Evolutionary conservation across 306 rosid genomes (phyloP).

Genomic region (Cicer chorassanicum): DNA sequence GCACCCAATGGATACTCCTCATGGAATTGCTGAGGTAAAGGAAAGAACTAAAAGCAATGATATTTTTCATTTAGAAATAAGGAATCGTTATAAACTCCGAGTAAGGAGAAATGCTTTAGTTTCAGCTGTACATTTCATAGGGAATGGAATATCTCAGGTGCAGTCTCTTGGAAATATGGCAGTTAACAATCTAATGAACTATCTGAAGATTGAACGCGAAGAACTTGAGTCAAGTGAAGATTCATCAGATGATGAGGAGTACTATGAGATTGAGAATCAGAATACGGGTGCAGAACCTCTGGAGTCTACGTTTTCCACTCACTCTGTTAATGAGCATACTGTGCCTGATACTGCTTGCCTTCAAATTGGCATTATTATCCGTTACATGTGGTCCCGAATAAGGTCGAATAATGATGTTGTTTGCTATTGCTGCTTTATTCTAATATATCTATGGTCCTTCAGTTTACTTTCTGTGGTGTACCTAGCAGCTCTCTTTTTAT

Average conservation of each 20-base stretch:
- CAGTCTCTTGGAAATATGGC: constrained; percentile 85
- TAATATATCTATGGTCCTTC: constrained; percentile 85
- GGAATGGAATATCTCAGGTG: constrained; percentile 83
- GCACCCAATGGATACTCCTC: constrained; percentile 52
- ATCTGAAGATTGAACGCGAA: constrained; percentile 67
- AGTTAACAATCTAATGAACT: constrained; percentile 69
- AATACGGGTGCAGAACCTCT: constrained; percentile 55
- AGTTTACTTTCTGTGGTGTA: constrained; percentile 86
- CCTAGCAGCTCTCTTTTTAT: constrained; percentile 81
- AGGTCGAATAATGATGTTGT: constrained; percentile 87
- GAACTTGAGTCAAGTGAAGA: constrained; percentile 60
- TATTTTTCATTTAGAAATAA: constrained; percentile 48
- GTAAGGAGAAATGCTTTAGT: constrained; percentile 65
- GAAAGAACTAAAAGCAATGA: constrained; percentile 45
- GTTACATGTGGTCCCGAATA: constrained; percentile 83
- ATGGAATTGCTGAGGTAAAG: constrained; percentile 61
- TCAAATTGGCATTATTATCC: constrained; percentile 78
- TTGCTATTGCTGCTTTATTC: constrained; percentile 85
- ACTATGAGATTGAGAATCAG: constrained; percentile 85
- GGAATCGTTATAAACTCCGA: constrained; percentile 47
- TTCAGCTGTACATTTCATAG: constrained; percentile 76
- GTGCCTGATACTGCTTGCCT: constrained; percentile 60
- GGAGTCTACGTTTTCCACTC: constrained; percentile 71
- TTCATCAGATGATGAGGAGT: constrained; percentile 62
- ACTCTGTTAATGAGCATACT: constrained; percentile 51